Percentiles rank a stretch among this genome's conserved stretches.
Evolutionary conservation across 768 basidiomycete genomes (phyloP).

Genomic region (Boletus vinaceobasis): DNA sequence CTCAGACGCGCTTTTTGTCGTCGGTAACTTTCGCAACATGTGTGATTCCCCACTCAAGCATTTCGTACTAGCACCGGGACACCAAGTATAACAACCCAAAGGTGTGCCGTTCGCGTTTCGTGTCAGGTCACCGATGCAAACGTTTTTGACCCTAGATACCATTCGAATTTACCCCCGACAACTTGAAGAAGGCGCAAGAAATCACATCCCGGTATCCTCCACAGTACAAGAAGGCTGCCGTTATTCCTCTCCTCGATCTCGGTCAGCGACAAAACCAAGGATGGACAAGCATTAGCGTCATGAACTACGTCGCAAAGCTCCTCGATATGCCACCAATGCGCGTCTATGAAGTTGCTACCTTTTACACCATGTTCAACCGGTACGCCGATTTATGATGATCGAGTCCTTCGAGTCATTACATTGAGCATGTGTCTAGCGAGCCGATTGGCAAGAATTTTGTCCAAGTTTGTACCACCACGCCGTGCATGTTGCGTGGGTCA

Average conservation of each 20-base stretch:
- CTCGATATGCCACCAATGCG: constrained; percentile 97
- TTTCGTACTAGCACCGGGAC: constrained; percentile 76
- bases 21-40: constrained; percentile 39
- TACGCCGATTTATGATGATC: constrained; percentile 32
- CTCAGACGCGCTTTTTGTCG: constrained; percentile 87
- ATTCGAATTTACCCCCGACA: constrained; percentile 80
- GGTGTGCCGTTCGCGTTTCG: constrained; percentile 38
- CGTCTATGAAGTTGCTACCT: constrained; percentile 98
- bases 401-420: neutral
- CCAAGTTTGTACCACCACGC: constrained; percentile 98
- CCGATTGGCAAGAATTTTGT: constrained; percentile 93
- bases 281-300: constrained; percentile 97
- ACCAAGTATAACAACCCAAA: constrained; percentile 91
- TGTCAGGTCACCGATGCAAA: neutral
- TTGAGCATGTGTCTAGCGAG: constrained; percentile 50
- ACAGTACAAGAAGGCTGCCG: constrained; percentile 98
- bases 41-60: constrained; percentile 14
- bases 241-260: constrained; percentile 94
- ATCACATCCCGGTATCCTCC: constrained; percentile 93
- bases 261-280: constrained; percentile 97
- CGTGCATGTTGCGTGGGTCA: constrained; percentile 93
- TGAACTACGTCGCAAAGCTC: constrained; percentile 96
- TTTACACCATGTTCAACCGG: constrained; percentile 99
- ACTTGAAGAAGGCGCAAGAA: constrained; percentile 80
- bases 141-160: constrained; percentile 57